phyloP scores from a whole-genome alignment of 2,329 filamentous ascomycete species.

The Curvularia sp. region DNA sequence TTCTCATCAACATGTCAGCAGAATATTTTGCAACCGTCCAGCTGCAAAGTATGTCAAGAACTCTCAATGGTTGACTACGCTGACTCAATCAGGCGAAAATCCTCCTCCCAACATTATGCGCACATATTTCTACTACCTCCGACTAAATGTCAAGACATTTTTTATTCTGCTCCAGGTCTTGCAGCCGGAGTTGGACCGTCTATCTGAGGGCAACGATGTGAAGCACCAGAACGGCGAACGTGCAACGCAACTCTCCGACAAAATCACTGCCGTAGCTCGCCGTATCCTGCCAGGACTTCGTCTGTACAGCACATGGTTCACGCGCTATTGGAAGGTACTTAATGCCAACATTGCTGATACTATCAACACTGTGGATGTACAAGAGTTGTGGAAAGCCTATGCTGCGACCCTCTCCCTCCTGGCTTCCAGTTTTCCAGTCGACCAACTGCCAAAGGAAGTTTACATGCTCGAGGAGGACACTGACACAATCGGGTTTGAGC shows the following conservation, averaged over 20 bases:
- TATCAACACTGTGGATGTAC: slow-evolving; percentile 63
- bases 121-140: slow-evolving; percentile 68
- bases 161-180: slow-evolving; percentile 74
- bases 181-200: slow-evolving; percentile 70
- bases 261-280: slow-evolving; percentile 65
- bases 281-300: slow-evolving; percentile 69
- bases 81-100: slow-evolving; percentile 30
- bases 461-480: slow-evolving; percentile 74
- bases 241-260: slow-evolving; percentile 53
- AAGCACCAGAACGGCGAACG: slow-evolving; percentile 49
- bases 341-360: slow-evolving; percentile 62
- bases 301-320: slow-evolving; percentile 72
- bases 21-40: slow-evolving; percentile 73
- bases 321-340: slow-evolving; percentile 62
- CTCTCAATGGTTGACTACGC: slow-evolving; percentile 11
- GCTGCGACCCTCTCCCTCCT: slow-evolving; percentile 67
- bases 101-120: slow-evolving; percentile 47
- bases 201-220: slow-evolving; percentile 57
- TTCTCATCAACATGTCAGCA: slow-evolving; percentile 84
- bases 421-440: slow-evolving; percentile 64
- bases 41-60: slow-evolving; percentile 59
- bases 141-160: slow-evolving; percentile 80
- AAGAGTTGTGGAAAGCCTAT: slow-evolving; percentile 70
- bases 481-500: slow-evolving; percentile 69
- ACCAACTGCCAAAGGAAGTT: slow-evolving; percentile 61